Evolutionary conservation across 2,329 filamentous ascomycete genomes (phyloP).

Genomic region (Stemphylium vesicarium): DNA sequence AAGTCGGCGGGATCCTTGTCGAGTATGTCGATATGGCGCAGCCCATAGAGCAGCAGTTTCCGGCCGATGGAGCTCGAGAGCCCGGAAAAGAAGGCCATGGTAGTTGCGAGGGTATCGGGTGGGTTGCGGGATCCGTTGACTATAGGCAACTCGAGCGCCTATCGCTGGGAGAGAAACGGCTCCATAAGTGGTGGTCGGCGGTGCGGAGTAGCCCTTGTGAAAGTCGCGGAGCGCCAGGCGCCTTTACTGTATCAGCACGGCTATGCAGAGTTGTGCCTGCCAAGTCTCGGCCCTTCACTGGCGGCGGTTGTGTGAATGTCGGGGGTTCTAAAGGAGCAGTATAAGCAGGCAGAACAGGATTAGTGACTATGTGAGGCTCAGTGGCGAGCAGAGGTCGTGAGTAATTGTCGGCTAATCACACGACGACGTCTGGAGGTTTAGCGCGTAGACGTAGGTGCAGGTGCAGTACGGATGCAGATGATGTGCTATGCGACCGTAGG

Average conservation of each 20-base stretch:
- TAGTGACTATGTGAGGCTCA: neutral
- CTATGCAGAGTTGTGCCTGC: constrained; percentile 14
- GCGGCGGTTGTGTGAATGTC: constrained; percentile 1
- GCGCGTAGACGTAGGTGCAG: constrained; percentile 23
- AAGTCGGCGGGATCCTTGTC: constrained; percentile 87
- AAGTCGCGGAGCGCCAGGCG: constrained; percentile 7
- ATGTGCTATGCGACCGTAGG: constrained; percentile 33
- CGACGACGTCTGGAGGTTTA: constrained; percentile 14
- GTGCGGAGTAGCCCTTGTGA: constrained; percentile 7
- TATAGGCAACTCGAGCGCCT: constrained; percentile 37
- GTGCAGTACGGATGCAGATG: constrained; percentile 28
- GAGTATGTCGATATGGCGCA: constrained; percentile 82
- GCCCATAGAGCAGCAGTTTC: constrained; percentile 82
- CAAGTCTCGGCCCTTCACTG: constrained; percentile 2
- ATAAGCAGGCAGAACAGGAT: constrained; percentile 8
- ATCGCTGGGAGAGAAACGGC: constrained; percentile 29
- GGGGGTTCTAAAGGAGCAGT: neutral
- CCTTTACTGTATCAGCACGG: neutral
- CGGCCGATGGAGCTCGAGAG: constrained; percentile 84
- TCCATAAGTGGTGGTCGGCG: constrained; percentile 35
- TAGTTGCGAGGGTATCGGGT: constrained; percentile 22
- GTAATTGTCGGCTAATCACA: constrained; percentile 8
- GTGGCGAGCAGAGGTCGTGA: constrained; percentile 1
- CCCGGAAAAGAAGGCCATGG: constrained; percentile 69
- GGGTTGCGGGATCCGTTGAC: constrained; percentile 10